Base-by-base conservation (phyloP, 768 basidiomycete species). In the Termitomyces heimii region DNA sequence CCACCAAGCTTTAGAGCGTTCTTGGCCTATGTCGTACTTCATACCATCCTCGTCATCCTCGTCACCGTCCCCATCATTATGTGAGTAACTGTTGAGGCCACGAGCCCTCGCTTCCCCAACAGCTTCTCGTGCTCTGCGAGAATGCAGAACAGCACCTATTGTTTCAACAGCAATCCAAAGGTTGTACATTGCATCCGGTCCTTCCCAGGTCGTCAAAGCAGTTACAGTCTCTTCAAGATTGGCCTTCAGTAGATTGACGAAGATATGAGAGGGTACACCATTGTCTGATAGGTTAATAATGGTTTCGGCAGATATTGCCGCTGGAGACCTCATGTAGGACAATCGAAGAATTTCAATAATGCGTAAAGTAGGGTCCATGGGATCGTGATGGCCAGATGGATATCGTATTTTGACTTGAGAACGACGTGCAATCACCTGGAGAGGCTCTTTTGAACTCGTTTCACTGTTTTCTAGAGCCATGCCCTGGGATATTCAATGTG, bases 221-320 rank as follows among this genome's bases (percentile, higher is more conserved):
- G 70, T 62, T 12, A 80, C 69, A 9, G 77, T 56, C 29, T 68
- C 68, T 34, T 65, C 58, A 1, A 81, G 62, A 20, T 69, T 68
- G 37, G 68, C 44, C 57, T 71, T 69, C 34, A 81, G 58, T 2
- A 83, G 60, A 0, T 72, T 51, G 5, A 69, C 48, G 59, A 86
- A 82, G 5, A 75, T 66, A 0, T 44, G 4, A 28, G 67, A 57
- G 6, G 77, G 75, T 3, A 89, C 85, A 0, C 82, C 82, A 62
- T 88, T 88, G 55, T 87, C 85, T 0, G 80, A 74, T 6, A 88
- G 71, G 64, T 86, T 87, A 49, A 85, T 78, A 37, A 87, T 81
- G 0, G 77, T 80, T 61, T 89, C 85, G 1, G 74, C 68, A 1
- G 83, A 80, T 5, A 88, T 70, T 7, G 73, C 70, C 5, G 75